Percentiles rank a stretch among this genome's conserved stretches.
These are phyloP conservation scores for Arthrobotrys conoides DNA, from an alignment of 2,329 filamentous ascomycete genomes.

Conservation along the genomic window DNA sequence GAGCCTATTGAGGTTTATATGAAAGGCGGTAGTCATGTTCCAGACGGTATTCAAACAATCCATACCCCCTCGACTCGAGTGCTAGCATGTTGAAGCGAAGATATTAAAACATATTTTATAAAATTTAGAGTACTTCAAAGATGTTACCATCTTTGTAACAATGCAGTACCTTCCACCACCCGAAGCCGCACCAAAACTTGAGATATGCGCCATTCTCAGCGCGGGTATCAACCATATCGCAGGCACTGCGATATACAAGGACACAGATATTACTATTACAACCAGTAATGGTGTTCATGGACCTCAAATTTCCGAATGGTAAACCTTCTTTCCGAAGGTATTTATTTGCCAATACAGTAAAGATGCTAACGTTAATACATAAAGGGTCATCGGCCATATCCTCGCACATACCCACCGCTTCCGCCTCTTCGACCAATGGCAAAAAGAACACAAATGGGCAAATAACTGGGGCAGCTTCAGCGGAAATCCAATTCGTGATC, in stretches of 20 bases:
- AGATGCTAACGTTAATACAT: not conserved
- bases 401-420: slow-evolving; percentile 59
- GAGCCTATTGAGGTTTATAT: slow-evolving; percentile 29
- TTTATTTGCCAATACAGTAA: not conserved
- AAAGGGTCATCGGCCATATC: slow-evolving; percentile 43
- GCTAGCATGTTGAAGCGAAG: no score
- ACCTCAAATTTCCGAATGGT: slow-evolving; percentile 62
- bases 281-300: slow-evolving; percentile 74
- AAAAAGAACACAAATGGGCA: slow-evolving; percentile 60
- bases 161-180: slow-evolving; percentile 68
- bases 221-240: slow-evolving; percentile 72
- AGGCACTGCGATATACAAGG: slow-evolving; percentile 69
- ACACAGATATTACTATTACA: slow-evolving; percentile 71
- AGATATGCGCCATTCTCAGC: slow-evolving; percentile 72
- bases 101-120: not conserved
- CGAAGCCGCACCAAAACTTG: slow-evolving; percentile 69
- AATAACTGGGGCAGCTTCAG: slow-evolving; percentile 47
- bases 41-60: slow-evolving; percentile 28
- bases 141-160: slow-evolving; percentile 71
- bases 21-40: slow-evolving; percentile 36
- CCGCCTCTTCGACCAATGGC: slow-evolving; percentile 59
- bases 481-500: slow-evolving; percentile 46
- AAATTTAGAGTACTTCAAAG: slow-evolving; percentile 62
- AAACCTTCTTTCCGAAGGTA: not conserved
- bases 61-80: not conserved